Base-by-base conservation (phyloP, 176 grass and related monocot species). In the Elymus sibiricus region DNA sequence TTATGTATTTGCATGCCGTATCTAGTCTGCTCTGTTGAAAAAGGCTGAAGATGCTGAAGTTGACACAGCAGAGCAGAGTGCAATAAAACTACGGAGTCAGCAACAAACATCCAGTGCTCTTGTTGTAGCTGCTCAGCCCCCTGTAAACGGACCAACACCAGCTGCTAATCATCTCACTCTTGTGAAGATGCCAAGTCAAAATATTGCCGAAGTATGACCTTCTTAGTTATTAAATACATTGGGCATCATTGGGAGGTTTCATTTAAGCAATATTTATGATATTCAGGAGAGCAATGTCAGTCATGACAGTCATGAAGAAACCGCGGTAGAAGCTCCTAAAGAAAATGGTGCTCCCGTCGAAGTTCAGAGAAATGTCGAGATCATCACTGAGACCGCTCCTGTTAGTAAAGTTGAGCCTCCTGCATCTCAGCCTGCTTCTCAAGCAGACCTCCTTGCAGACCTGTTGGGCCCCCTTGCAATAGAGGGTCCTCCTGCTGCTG, bases 31-130 rank as follows among this genome's bases (percentile, higher is more conserved):
- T 40, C 89, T 99, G 72, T 87, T 99, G 82, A 99, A 90, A 79
- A 99, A 99, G 86, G 97, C 97, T 68, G 94, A 95, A 91, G 97
- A 99, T 84, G 92, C 97, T 81, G 97, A 99, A 89, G 87, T 99
- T 78, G 97, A 99, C 67, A 94, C 94, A 27, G 97, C 94, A 90
- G 97, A 99, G 84, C 97, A 99, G 86, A 99, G 97, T 88, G 97
- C 97, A 67, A 99, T 99, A 88, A 99, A 92, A 84, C 83, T 99
- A 42, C 85, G 97, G 28, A 96, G 90, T 91, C 97, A 99, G 65
- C 94, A 99, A 86, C 94, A 94, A 85, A 91, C 87, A 77, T 99
- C 97, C 15, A 99, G 42, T 88, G 97, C 97, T 76, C 55, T 99
- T 84, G 97, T 99, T 70, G 77, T 99, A 79, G 47, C 94, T 75